These are phyloP conservation scores for Auricularia sp. DNA, from an alignment of 768 basidiomycete genomes.

Conservation along the genomic window DNA sequence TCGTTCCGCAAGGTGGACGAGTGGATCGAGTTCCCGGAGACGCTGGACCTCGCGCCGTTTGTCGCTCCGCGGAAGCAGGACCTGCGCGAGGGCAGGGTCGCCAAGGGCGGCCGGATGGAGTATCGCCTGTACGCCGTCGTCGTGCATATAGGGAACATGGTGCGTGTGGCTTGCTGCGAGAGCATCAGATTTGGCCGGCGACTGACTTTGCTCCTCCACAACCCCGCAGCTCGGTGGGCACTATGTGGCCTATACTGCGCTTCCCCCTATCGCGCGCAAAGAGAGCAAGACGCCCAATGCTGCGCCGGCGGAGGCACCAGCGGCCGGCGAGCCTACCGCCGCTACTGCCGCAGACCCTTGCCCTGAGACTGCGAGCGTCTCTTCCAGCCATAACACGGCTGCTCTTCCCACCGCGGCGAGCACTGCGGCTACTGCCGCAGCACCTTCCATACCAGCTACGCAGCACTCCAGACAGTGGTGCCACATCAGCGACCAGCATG, in stretches of 20 bases:
- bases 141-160: slow-evolving; percentile 83
- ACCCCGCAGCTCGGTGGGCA: slow-evolving; percentile 66
- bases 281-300: neutral
- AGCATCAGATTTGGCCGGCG: neutral
- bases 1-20: slow-evolving; percentile 74
- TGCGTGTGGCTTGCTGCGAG: slow-evolving; percentile 25
- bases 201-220: neutral
- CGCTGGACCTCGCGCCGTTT: slow-evolving; percentile 76
- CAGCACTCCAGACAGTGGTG: slow-evolving; percentile 58
- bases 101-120: slow-evolving; percentile 35
- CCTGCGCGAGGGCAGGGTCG: slow-evolving; percentile 38
- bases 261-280: slow-evolving; percentile 30
- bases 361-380: neutral
- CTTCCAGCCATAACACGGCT: neutral
- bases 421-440: neutral
- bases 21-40: slow-evolving; percentile 81
- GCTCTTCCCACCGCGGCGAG: neutral
- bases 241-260: slow-evolving; percentile 76
- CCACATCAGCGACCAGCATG: slow-evolving; percentile 82
- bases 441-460: neutral
- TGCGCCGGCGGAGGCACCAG: neutral
- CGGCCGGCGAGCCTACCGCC: too few species aligned
- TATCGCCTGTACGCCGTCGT: slow-evolving; percentile 73
- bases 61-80: slow-evolving; percentile 73
- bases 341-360: neutral